Conservation (phyloP, 805 yeast species). For the Sugiyamaella floridensis region DNA sequence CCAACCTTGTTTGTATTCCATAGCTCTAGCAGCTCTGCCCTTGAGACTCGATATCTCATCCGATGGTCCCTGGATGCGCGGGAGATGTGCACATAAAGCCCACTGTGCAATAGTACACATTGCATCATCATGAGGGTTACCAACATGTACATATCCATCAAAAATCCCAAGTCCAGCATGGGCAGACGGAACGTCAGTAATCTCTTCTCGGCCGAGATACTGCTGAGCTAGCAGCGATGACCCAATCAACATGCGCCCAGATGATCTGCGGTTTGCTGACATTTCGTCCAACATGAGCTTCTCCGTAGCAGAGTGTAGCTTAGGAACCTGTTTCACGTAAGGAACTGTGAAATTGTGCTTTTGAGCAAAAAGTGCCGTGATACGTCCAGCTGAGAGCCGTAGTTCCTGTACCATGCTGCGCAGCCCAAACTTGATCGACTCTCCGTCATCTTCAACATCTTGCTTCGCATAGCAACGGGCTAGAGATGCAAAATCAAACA, state of each 20-base stretch:
- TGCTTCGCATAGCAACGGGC: background rate
- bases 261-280: background rate
- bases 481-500: slow-evolving; percentile 6
- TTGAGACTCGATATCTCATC: background rate
- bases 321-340: slow-evolving; percentile 26
- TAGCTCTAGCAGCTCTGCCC: background rate
- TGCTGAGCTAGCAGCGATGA: slow-evolving; percentile 6
- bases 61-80: background rate
- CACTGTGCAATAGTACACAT: slow-evolving; percentile 28
- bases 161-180: slow-evolving; percentile 27
- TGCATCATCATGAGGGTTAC: slow-evolving; percentile 23
- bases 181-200: slow-evolving; percentile 22
- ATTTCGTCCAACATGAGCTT: slow-evolving; percentile 5
- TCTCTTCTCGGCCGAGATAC: slow-evolving; percentile 22
- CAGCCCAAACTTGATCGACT: background rate
- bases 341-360: slow-evolving; percentile 25
- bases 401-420: slow-evolving; percentile 18
- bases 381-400: slow-evolving; percentile 29
- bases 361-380: slow-evolving; percentile 26
- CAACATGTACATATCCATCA: slow-evolving; percentile 25
- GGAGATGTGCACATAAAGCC: slow-evolving; percentile 15
- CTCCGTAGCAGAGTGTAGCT: slow-evolving; percentile 28
- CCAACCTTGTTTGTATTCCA: background rate
- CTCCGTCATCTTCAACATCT: slow-evolving; percentile 6
- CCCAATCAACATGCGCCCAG: background rate